Evolutionary conservation across 306 rosid species (phyloP).

Genomic region (Lupinus albus): DNA sequence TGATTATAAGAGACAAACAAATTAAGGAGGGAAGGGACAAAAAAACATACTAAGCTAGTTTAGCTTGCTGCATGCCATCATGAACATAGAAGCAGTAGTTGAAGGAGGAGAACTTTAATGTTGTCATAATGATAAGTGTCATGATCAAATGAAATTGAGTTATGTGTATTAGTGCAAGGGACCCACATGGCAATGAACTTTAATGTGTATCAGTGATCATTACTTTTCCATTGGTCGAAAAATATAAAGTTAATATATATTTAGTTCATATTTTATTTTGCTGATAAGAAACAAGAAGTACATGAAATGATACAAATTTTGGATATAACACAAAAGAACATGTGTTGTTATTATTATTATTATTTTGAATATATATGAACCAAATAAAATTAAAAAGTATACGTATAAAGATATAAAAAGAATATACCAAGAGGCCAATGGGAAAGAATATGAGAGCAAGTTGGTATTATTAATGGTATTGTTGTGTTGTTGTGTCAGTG

Average conservation of each 20-base stretch:
- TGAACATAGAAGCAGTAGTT: constrained; percentile 37
- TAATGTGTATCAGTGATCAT: too few relatives aligned
- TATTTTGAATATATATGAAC: too few relatives aligned
- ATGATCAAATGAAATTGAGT: constrained; percentile 46
- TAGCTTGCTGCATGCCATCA: constrained; percentile 33
- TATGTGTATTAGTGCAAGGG: constrained; percentile 51
- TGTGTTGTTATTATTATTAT: too few relatives aligned
- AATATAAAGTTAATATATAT: too few relatives aligned
- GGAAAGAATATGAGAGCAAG: constrained; percentile 49
- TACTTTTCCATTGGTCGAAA: too few relatives aligned
- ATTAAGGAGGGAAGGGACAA: not conserved
- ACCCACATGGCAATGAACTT: constrained; percentile 69
- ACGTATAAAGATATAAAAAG: not conserved
- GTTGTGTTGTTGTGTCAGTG: constrained; percentile 39
- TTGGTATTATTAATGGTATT: constrained; percentile 33
- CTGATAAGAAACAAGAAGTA: too few relatives aligned
- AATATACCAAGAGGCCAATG: constrained; percentile 41
- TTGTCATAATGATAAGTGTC: constrained; percentile 36
- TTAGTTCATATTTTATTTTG: too few relatives aligned
- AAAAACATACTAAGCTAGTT: constrained; percentile 41
- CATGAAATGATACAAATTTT: too few relatives aligned
- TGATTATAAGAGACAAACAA: not conserved
- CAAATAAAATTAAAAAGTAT: too few relatives aligned
- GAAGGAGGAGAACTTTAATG: constrained; percentile 38
- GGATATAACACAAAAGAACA: too few relatives aligned